phyloP scores from a whole-genome alignment of 2,329 filamentous ascomycete genomes.

The Mollisiaceae sp. region DNA sequence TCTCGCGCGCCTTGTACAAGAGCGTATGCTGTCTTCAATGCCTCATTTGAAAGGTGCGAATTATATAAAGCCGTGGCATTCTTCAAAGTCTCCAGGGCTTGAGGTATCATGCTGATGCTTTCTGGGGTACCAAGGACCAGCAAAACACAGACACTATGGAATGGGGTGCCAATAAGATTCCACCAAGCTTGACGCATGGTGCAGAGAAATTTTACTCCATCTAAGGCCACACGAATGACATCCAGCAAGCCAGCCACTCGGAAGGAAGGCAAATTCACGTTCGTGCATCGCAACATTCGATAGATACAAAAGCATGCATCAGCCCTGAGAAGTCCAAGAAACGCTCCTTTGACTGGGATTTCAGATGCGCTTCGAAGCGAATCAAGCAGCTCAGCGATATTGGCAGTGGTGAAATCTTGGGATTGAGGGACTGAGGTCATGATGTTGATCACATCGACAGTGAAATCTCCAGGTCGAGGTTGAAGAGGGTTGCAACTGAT shows the following conservation, averaged over 20 bases:
- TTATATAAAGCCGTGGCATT: constrained; percentile 24
- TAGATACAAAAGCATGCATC: constrained; percentile 33
- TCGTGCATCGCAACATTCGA: constrained; percentile 22
- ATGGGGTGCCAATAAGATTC: constrained; percentile 32
- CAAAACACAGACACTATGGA: constrained; percentile 33
- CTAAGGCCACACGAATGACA: constrained; percentile 29
- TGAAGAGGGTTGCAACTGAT: constrained; percentile 24
- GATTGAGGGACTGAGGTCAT: constrained; percentile 20
- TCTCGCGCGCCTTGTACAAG: constrained; percentile 34
- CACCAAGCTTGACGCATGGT: constrained; percentile 32
- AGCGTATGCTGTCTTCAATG: constrained; percentile 29
- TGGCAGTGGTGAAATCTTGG: not conserved
- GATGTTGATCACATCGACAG: constrained; percentile 28
- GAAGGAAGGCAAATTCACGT: constrained; percentile 11
- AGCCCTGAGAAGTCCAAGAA: constrained; percentile 25
- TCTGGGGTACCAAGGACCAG: constrained; percentile 29
- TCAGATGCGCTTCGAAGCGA: constrained; percentile 6
- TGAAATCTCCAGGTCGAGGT: constrained; percentile 23
- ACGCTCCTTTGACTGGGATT: constrained; percentile 17
- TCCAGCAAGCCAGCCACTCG: constrained; percentile 19
- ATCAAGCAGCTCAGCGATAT: constrained; percentile 11
- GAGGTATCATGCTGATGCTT: constrained; percentile 29
- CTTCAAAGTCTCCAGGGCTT: constrained; percentile 30
- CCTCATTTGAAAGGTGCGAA: constrained; percentile 32
- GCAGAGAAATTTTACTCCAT: constrained; percentile 24